phyloP scores from a whole-genome alignment of 495 filamentous ascomycete species.

The Coniosporium apollinis region DNA sequence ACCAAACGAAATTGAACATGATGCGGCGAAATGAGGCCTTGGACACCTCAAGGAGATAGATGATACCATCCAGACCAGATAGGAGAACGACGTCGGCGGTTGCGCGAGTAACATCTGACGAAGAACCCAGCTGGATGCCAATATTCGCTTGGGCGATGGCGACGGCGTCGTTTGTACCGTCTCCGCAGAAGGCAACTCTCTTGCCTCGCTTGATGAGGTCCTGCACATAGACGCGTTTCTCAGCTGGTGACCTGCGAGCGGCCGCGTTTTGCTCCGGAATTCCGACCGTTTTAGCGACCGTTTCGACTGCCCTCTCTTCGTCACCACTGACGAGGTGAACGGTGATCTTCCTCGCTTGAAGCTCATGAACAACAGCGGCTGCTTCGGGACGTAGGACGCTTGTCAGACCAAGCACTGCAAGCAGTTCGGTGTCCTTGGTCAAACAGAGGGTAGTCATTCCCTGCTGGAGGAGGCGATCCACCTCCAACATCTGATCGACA shows the following conservation, averaged over 20 bases:
- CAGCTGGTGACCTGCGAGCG: conserved; percentile 37
- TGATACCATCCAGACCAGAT: conserved; percentile 38
- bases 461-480: conserved; percentile 28
- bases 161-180: conserved; percentile 68
- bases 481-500: conserved; percentile 19
- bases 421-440: conserved; percentile 30
- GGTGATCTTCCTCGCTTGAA: conserved; percentile 36
- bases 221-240: conserved; percentile 48
- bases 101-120: conserved; percentile 46
- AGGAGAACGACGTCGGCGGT: conserved; percentile 58
- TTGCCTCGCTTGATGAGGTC: conserved; percentile 13
- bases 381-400: conserved; percentile 45
- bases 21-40: conserved; percentile 37
- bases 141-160: conserved; percentile 56
- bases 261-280: conserved; percentile 32
- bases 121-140: conserved; percentile 47
- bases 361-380: conserved; percentile 25
- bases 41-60: conserved; percentile 42
- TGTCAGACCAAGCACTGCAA: conserved; percentile 43
- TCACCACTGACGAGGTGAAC: conserved; percentile 58
- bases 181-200: conserved; percentile 50
- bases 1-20: conserved; percentile 58
- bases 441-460: conserved; percentile 49
- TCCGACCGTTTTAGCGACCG: conserved; percentile 33
- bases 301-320: conserved; percentile 38